These are phyloP conservation scores for Henckelia pumila DNA, from an alignment of 257 asterid genomes.

Conservation along the genomic window DNA sequence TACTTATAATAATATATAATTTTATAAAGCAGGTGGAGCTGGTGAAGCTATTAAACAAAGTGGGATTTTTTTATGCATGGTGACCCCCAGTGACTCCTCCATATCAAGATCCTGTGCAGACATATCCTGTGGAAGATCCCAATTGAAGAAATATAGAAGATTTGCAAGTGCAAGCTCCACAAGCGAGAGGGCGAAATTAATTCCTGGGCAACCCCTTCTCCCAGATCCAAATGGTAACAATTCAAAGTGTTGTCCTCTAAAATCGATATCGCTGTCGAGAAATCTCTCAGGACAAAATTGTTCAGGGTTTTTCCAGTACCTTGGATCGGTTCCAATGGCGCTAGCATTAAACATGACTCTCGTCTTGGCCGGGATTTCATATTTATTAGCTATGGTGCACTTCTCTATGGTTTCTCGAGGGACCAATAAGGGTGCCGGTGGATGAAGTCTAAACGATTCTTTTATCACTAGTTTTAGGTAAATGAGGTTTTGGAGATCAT, in stretches of 20 bases:
- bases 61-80: no score
- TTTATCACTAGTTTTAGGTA: constrained; percentile 8
- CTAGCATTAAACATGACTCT: no score
- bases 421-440: constrained; percentile 10
- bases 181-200: not conserved
- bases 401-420: constrained; percentile 1
- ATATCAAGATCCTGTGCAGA: no score
- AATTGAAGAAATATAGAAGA: constrained; percentile 10
- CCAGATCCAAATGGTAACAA: constrained; percentile 10
- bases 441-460: constrained; percentile 6
- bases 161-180: constrained; percentile 10
- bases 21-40: no score
- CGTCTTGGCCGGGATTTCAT: no score
- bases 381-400: no score
- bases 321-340: not conserved
- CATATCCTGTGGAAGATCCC: constrained; percentile 2
- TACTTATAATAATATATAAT: no score
- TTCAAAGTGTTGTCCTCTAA: not conserved
- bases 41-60: no score
- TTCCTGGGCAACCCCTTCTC: constrained; percentile 7
- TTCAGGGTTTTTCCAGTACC: not conserved
- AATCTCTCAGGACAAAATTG: constrained; percentile 16
- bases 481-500: not conserved
- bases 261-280: constrained; percentile 4
- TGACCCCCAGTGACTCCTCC: no score